These are phyloP conservation scores for Sporothrix humicola DNA, from an alignment of 2,329 filamentous ascomycete genomes.

Conservation along the genomic window DNA sequence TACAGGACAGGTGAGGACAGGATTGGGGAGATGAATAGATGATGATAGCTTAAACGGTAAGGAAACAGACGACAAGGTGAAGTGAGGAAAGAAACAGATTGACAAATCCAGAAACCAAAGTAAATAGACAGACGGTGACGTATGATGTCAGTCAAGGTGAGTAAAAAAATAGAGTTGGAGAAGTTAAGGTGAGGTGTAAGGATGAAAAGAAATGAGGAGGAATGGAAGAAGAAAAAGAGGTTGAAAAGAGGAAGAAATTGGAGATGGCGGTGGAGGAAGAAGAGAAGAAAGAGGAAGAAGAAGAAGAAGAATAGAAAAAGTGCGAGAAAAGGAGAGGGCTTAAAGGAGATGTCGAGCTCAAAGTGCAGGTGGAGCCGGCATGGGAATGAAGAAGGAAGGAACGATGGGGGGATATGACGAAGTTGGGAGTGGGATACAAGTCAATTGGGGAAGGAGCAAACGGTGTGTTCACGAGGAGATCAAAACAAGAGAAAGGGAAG, in stretches of 20 bases:
- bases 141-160: no score
- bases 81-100: no score
- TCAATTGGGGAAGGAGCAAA: slow-evolving; percentile 6
- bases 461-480: not conserved
- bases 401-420: slow-evolving; percentile 4
- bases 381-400: not conserved
- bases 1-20: not conserved
- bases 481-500: not conserved
- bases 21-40: not conserved
- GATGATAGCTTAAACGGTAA: not conserved
- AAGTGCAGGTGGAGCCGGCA: slow-evolving; percentile 8
- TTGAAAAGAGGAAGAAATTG: not conserved
- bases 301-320: no score
- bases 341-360: not conserved
- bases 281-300: not conserved
- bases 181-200: not conserved
- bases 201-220: not conserved
- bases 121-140: no score
- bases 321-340: not conserved
- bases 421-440: not conserved
- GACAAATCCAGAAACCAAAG: no score
- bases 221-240: not conserved
- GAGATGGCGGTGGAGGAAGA: not conserved
- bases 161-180: no score
- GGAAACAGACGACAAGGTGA: not conserved